Conservation (phyloP, 805 yeast species). For the Kluyveromyces starmeri region DNA sequence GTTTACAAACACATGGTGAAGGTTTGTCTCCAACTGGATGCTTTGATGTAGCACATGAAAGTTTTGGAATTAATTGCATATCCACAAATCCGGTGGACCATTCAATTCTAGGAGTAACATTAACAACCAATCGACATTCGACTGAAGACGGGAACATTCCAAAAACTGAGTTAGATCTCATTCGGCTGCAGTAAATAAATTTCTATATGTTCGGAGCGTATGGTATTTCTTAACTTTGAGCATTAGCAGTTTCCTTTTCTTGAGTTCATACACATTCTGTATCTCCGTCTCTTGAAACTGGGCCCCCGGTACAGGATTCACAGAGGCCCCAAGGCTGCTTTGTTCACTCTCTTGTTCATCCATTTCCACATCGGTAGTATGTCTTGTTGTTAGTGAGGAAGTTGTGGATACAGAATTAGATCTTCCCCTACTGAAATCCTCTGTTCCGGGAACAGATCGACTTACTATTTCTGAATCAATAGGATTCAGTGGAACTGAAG, state of each 20-base stretch:
- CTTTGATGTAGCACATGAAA: not conserved
- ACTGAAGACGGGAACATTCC: not conserved
- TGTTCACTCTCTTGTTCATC: slow-evolving; percentile 20
- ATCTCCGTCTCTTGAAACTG: slow-evolving; percentile 12
- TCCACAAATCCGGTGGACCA: slow-evolving; percentile 15
- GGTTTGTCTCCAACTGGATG: not conserved
- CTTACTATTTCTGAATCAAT: not conserved
- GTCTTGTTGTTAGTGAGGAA: slow-evolving; percentile 5
- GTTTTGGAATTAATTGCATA: slow-evolving; percentile 13
- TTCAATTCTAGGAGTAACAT: slow-evolving; percentile 12
- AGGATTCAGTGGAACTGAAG: slow-evolving; percentile 2
- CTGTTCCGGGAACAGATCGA: not conserved
- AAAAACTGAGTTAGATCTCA: slow-evolving; percentile 7
- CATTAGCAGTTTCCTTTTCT: slow-evolving; percentile 13
- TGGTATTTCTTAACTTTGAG: slow-evolving; percentile 20
- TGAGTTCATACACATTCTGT: slow-evolving; percentile 12
- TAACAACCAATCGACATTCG: slow-evolving; percentile 18
- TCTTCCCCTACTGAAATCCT: not conserved
- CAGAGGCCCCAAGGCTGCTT: slow-evolving; percentile 18
- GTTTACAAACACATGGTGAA: not conserved
- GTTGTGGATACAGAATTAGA: slow-evolving; percentile 3
- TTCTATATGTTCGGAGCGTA: slow-evolving; percentile 19
- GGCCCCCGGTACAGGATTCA: slow-evolving; percentile 10
- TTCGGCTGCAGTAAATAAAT: slow-evolving; percentile 19
- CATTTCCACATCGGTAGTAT: slow-evolving; percentile 20